Percentiles rank a stretch among this genome's conserved stretches.
These are phyloP conservation scores for Globisporangium takayamanum DNA, from an alignment of 352 stramenopile species.

Conservation along the genomic window DNA sequence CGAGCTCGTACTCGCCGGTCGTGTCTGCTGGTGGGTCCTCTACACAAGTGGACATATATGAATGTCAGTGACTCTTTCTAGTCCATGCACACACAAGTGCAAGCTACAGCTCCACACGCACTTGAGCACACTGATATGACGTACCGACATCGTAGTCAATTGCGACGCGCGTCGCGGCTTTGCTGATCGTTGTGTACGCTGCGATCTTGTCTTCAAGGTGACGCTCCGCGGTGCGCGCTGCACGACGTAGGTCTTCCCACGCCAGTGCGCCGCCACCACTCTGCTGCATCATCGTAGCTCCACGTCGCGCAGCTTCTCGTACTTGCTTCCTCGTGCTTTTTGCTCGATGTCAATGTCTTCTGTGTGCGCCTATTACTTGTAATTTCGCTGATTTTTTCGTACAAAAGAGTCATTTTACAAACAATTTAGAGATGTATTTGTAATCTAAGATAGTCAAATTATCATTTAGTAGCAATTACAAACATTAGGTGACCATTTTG, in stretches of 20 bases:
- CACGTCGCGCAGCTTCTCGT: background rate
- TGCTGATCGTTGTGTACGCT: slow-evolving; percentile 56
- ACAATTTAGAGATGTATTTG: background rate
- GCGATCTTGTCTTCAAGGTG: slow-evolving; percentile 81
- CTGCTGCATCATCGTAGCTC: slow-evolving; percentile 46
- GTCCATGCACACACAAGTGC: background rate
- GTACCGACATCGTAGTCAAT: slow-evolving; percentile 62
- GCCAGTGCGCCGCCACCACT: slow-evolving; percentile 22
- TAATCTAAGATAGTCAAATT: background rate
- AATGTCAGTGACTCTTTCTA: background rate
- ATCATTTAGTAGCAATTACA: background rate
- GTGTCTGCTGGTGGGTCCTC: slow-evolving; percentile 59
- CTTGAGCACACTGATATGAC: no score
- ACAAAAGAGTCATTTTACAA: background rate
- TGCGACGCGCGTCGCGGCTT: slow-evolving; percentile 27
- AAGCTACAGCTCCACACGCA: background rate
- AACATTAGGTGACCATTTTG: background rate
- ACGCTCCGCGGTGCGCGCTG: slow-evolving; percentile 62
- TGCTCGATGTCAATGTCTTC: no score
- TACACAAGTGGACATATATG: slow-evolving; percentile 8
- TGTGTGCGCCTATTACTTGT: no score
- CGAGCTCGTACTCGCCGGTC: slow-evolving; percentile 57
- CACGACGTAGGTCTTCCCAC: slow-evolving; percentile 75
- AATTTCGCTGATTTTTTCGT: background rate
- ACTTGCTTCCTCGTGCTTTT: background rate